Base-by-base conservation (phyloP, 2,329 filamentous ascomycete species). In the Colletotrichum euphorbiae region DNA sequence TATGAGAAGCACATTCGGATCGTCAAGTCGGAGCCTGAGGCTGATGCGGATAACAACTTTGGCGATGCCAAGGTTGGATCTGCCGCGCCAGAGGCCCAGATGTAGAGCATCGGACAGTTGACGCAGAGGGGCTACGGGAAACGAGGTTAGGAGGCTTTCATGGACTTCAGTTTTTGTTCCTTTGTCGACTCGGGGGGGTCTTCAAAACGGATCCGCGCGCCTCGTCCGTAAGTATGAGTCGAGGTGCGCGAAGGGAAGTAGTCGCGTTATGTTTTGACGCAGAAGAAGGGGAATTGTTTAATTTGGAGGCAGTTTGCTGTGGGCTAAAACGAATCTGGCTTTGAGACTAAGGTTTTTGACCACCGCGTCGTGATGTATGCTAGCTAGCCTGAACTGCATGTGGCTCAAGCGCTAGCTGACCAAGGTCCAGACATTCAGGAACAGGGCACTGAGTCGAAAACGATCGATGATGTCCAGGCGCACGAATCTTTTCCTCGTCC, bases 1-100 rank as follows among this genome's bases (percentile, higher is more conserved):
- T 89, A 89, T 74, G 87, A 89, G 73, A 81, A 81, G 11, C 86
- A 88, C 66, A 84, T 89, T 36, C 84, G 84, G 62, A 86, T 87
- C 57, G 80, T 86, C 55, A 81, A 81, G 72, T 74, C 76, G n/a
- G 73, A 72, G 3, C 24, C 67, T 1, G 72, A 73, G 2, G 45
- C 52, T 13, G 36, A 46, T 36, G 61, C 36, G 21, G 38, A 57
- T 11, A 57, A 28, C 54, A 17, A 33, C 38, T 24, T 57, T 15
- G 46, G 48, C 12, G 74, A 74, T 38, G 46, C 46, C 21, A 28
- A 58, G 33, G 58, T 33, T 4, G 48, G 31, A 15, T 31, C 28
- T 28, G 13, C 15, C 11, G 54, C 57, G 21, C 13, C 15, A 33
- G 59, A 50, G 13, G 50, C 60, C 17, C 33, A 52, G 40, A 21